Conservation (phyloP, 225 moss, liverwort and hornwort genomes). For the Pleurozium schreberi region DNA sequence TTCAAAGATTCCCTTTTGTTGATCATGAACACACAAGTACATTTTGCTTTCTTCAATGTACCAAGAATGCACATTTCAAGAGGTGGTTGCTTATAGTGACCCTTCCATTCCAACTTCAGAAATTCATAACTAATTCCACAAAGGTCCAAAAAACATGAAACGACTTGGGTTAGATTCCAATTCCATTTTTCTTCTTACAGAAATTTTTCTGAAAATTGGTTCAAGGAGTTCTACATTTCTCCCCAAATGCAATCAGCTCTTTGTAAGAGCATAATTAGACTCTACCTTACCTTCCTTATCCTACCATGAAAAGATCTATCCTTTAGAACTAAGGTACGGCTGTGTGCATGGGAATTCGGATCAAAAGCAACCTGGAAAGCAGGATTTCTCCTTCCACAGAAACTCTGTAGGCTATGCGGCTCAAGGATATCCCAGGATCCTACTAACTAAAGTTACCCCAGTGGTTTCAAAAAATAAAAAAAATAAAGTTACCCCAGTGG, state of each 20-base stretch:
- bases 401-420: neutral
- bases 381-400: neutral
- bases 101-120: rapidly evolving
- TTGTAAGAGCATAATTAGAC: no score
- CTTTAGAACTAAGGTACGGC: no score
- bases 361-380: neutral
- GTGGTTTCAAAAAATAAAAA: no score
- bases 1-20: neutral
- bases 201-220: rapidly evolving
- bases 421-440: neutral
- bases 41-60: neutral
- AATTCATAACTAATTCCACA: neutral
- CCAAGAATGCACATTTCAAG: neutral
- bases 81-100: rapidly evolving
- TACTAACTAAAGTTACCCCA: neutral
- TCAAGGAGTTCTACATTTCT: neutral
- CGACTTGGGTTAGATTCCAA: neutral
- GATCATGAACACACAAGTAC: rapidly evolving
- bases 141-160: neutral
- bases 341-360: neutral
- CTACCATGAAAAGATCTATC: neutral
- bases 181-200: no score
- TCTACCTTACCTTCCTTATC: no score
- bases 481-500: neutral
- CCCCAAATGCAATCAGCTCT: neutral